Percentiles rank a stretch among this genome's conserved stretches.
Evolutionary conservation across 148 eudicot genomes (phyloP).

Genomic region (Rhododendron molle): DNA sequence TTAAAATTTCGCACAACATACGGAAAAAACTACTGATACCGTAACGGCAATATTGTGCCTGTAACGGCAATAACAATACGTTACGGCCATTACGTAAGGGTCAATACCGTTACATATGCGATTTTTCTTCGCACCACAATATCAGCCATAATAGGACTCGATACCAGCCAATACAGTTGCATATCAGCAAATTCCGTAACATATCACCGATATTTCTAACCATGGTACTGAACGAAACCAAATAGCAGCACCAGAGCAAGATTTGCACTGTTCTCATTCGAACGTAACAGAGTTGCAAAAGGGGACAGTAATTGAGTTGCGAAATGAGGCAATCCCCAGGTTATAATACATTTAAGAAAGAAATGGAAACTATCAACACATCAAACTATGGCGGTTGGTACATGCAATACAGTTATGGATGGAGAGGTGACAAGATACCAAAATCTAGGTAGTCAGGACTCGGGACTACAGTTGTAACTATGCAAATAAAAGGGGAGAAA

Average conservation of each 20-base stretch:
- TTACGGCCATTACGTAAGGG: background rate
- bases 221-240: background rate
- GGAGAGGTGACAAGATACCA: background rate
- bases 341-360: background rate
- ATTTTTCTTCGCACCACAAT: background rate
- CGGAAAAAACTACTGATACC: background rate
- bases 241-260: background rate
- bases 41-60: background rate
- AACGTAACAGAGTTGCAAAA: background rate
- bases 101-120: background rate
- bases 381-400: background rate
- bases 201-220: background rate
- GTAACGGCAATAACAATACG: background rate
- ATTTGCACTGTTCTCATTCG: background rate
- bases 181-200: background rate
- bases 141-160: background rate
- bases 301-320: background rate
- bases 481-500: background rate
- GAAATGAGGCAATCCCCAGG: background rate
- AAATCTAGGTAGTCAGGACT: constrained; percentile 1
- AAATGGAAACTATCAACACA: background rate
- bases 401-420: background rate
- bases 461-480: background rate
- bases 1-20: background rate
- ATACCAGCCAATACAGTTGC: background rate